Evolutionary conservation across 225 moss, liverwort and hornwort species (phyloP), one percentile per base, ranked within the genome.

Genomic region (Bryum argenteum): DNA sequence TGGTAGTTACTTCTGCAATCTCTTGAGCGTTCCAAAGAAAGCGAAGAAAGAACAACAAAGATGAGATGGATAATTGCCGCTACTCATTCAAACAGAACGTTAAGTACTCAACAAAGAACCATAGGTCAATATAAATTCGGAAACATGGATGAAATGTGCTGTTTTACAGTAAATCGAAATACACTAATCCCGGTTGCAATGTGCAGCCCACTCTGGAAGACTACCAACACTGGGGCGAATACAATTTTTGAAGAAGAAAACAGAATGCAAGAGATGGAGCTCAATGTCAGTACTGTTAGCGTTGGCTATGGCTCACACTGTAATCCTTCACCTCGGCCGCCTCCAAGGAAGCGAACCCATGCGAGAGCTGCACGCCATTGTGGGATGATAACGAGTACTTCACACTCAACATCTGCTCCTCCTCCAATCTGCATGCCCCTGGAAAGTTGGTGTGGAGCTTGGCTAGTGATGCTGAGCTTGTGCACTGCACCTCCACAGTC

Each of bases 281-380:
- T 44, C 53, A 42, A 33, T 1, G 10, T 33, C 20, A 6, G 24
- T 58, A 11, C 79, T 51, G 66, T 5, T 78, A 58, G 70, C 75
- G 28, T 78, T 89, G 1, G 91, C 90, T 41, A 96, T 96, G 96
- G 71, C 87, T 90, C 39, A 96, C 93, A 61, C 91, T 93, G 74
- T 96, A 96, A 79, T 96, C 90, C 70, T 88, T 90, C 23, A 93
- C 85, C 71, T 86, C 85, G 55, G 77, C 85, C 9, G 70, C 54
- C 80, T 96, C 93, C 63, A 93, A 70, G 6, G 82, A 72, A 11
- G 85, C 80, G 54, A 96, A 96, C 24, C 90, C 78, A 39, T 51
- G 76, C 0, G 96, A 87, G 11, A 96, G 77, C 10, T 88, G 84
- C 28, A 90, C 10, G 6, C 80, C 74, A 5, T 56, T 75, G 17